These are phyloP conservation scores for Fusarium buxicola DNA, from an alignment of 2,329 filamentous ascomycete genomes.

Conservation along the genomic window DNA sequence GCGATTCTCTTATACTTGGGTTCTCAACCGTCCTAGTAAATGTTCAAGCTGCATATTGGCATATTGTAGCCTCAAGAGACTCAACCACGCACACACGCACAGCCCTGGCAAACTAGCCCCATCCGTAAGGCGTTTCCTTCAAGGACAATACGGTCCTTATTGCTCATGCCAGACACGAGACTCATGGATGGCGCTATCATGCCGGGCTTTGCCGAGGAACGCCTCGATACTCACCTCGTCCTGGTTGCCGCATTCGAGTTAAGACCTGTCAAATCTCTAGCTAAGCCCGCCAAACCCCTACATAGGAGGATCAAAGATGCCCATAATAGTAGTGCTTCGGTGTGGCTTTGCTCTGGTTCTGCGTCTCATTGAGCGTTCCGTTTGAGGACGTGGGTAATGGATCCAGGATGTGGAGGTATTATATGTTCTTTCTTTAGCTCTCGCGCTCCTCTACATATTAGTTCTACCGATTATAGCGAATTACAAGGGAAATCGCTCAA, in stretches of 20 bases:
- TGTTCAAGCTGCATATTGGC: constrained; percentile 28
- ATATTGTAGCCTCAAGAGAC: constrained; percentile 22
- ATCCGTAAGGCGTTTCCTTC: constrained; percentile 35
- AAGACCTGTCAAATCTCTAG: constrained; percentile 12
- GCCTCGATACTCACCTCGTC: constrained; percentile 10
- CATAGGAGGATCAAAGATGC: not conserved
- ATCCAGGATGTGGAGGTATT: too few species aligned
- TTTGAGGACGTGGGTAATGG: not conserved
- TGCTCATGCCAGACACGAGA: constrained; percentile 34
- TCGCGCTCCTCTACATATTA: too few species aligned
- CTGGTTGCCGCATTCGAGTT: constrained; percentile 10
- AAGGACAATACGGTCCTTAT: constrained; percentile 5
- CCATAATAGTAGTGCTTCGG: not conserved
- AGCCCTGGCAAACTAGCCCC: constrained; percentile 17
- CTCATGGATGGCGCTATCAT: constrained; percentile 8
- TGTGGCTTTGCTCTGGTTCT: not conserved
- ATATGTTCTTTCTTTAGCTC: too few species aligned
- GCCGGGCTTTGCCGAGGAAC: constrained; percentile 21
- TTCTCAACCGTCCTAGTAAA: constrained; percentile 23
- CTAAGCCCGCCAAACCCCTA: not conserved
- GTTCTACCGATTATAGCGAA: too few species aligned
- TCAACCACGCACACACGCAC: not conserved
- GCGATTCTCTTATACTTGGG: constrained; percentile 30
- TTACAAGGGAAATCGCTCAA: too few species aligned
- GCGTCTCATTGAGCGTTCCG: not conserved